Conservation (phyloP, 73 alveolate species). For the Paramecium biaurelia region DNA sequence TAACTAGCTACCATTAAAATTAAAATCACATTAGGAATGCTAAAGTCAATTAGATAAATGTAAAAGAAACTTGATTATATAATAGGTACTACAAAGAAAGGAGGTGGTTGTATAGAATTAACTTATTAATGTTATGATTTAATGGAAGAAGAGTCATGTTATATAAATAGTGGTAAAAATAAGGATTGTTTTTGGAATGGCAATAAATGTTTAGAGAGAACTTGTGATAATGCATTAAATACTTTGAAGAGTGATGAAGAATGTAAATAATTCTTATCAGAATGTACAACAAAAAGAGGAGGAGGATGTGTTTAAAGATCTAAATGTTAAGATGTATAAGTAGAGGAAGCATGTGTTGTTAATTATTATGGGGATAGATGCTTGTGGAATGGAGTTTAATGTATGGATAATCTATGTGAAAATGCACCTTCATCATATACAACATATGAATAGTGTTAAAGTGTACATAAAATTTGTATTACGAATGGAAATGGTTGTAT, state of each 20-base stretch:
- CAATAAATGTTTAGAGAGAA: not conserved
- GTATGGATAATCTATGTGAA: not conserved
- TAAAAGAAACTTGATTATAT: too few relatives aligned
- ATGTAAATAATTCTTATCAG: not conserved
- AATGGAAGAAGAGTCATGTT: not conserved
- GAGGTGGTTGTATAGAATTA: not conserved
- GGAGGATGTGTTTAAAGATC: conserved; percentile 14
- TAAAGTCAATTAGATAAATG: not conserved
- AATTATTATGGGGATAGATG: not conserved
- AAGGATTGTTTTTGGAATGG: not conserved
- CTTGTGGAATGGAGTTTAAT: not conserved
- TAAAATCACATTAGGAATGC: not conserved
- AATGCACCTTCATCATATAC: conserved; percentile 31
- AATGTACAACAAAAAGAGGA: not conserved
- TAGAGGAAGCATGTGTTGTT: not conserved
- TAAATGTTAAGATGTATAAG: not conserved
- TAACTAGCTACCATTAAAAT: not conserved
- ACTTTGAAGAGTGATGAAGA: not conserved
- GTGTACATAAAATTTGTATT: not conserved
- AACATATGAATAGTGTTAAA: not conserved
- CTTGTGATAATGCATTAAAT: not conserved
- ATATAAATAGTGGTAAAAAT: not conserved
- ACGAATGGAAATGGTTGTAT: not conserved
- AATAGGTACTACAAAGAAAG: not conserved
- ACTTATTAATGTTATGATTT: not conserved